phyloP scores from a whole-genome alignment of 768 basidiomycete genomes.

The Fistulinella prunicolor region DNA sequence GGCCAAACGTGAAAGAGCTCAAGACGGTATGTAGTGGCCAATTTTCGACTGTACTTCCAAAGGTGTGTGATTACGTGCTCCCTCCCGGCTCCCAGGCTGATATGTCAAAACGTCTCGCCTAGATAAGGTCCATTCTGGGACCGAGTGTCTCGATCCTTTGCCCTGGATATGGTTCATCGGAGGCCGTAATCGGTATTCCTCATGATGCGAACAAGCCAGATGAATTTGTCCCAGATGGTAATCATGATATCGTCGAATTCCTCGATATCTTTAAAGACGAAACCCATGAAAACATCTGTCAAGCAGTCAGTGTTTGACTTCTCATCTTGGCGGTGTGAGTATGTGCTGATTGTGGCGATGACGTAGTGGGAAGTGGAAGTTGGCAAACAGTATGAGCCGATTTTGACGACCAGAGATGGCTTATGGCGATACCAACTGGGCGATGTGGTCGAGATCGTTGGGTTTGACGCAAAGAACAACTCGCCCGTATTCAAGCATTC shows the following conservation, averaged over 20 bases:
- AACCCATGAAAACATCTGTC: constrained; percentile 12
- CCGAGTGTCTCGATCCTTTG: neutral
- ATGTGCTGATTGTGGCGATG: neutral
- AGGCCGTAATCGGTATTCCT: constrained; percentile 1
- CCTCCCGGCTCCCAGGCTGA: too few species aligned
- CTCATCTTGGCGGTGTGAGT: neutral
- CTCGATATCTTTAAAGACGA: constrained; percentile 12
- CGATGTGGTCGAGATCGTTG: constrained; percentile 16
- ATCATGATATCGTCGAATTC: constrained; percentile 15
- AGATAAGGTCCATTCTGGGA: constrained; percentile 17
- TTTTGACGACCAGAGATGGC: constrained; percentile 21
- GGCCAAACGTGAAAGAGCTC: constrained; percentile 9
- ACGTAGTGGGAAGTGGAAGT: constrained; percentile 19
- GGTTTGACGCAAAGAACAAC: constrained; percentile 8
- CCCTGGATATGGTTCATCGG: constrained; percentile 12
- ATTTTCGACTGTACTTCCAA: constrained; percentile 10
- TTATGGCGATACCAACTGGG: constrained; percentile 25
- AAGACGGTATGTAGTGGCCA: constrained; percentile 9
- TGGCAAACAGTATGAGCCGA: constrained; percentile 17
- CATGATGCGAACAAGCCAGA: constrained; percentile 5
- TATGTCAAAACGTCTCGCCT: neutral
- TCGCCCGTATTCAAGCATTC: constrained; percentile 11
- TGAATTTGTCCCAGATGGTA: constrained; percentile 5
- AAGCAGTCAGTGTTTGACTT: constrained; percentile 10
- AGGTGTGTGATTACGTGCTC: too few species aligned